A percentile compares a stretch with the other conserved stretches of the same genome.
Evolutionary conservation across 305 asterid genomes (phyloP).

Genomic region (Fraxinus sp.): DNA sequence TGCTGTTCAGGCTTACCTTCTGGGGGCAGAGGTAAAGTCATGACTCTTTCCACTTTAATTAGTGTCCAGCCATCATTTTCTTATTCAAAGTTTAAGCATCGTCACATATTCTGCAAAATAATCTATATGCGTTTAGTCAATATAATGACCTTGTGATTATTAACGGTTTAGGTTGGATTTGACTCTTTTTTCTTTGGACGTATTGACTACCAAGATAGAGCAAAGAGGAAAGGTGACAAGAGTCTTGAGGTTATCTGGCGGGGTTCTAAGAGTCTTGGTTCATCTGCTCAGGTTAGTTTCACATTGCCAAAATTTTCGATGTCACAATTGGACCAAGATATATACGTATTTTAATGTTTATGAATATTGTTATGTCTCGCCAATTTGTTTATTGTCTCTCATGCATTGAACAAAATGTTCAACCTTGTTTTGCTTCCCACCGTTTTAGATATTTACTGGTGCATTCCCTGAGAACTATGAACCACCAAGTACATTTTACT

Average conservation of each 20-base stretch:
- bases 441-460: constrained; percentile 83
- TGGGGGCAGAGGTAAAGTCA: constrained; percentile 81
- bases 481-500: constrained; percentile 84
- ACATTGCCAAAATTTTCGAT: constrained; percentile 4
- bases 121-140: constrained; percentile 9
- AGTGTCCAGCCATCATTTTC: not conserved
- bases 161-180: constrained; percentile 75
- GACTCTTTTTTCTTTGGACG: constrained; percentile 93
- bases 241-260: constrained; percentile 91
- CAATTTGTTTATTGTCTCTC: not conserved
- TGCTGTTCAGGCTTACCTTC: constrained; percentile 95
- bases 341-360: not conserved
- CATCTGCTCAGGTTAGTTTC: constrained; percentile 74
- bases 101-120: not conserved
- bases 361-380: not conserved
- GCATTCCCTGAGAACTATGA: constrained; percentile 91
- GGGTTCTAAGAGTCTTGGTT: constrained; percentile 79
- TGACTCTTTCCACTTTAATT: not conserved
- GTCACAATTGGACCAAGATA: not conserved
- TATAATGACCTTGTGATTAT: constrained; percentile 16
- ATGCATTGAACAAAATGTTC: constrained; percentile 6
- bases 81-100: not conserved
- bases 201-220: constrained; percentile 98
- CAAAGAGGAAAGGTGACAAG: constrained; percentile 71
- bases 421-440: not conserved